A percentile compares a stretch with the other conserved stretches of the same genome.
Evolutionary conservation across 495 filamentous ascomycete genomes (phyloP).

Genomic region (Xylaria nigripes): DNA sequence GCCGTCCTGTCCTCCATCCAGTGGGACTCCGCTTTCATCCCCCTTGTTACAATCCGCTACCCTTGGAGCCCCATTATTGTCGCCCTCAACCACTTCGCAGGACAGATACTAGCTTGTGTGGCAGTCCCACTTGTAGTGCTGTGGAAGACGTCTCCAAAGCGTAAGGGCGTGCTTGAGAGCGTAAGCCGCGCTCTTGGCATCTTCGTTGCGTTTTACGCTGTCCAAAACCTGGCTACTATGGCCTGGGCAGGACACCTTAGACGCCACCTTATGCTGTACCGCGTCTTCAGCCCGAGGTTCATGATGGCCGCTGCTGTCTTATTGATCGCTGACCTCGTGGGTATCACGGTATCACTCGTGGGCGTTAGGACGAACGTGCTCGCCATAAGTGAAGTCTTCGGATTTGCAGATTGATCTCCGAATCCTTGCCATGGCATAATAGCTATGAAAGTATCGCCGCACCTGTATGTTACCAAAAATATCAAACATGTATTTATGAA

Average conservation of each 20-base stretch:
- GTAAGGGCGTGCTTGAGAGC: constrained; percentile 54
- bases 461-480: not conserved
- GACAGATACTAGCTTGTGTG: constrained; percentile 72
- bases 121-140: constrained; percentile 74
- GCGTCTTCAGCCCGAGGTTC: constrained; percentile 87
- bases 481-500: too few relatives aligned
- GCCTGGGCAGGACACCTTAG: constrained; percentile 81
- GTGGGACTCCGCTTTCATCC: constrained; percentile 95
- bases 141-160: constrained; percentile 67
- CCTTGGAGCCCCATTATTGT: constrained; percentile 83
- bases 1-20: constrained; percentile 82
- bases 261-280: constrained; percentile 91
- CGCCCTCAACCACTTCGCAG: constrained; percentile 76
- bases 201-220: constrained; percentile 72
- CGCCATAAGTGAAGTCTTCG: constrained; percentile 84
- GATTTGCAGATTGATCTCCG: constrained; percentile 48
- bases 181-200: constrained; percentile 61
- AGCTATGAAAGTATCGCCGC: not conserved
- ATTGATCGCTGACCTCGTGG: constrained; percentile 67
- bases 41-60: constrained; percentile 72
- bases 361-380: constrained; percentile 65
- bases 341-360: constrained; percentile 55
- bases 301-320: constrained; percentile 72
- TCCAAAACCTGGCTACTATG: constrained; percentile 72
- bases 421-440: too few relatives aligned